These are phyloP conservation scores for Wallacemonas sp. DNA, from an alignment of 208 protist species.

Conservation along the genomic window DNA sequence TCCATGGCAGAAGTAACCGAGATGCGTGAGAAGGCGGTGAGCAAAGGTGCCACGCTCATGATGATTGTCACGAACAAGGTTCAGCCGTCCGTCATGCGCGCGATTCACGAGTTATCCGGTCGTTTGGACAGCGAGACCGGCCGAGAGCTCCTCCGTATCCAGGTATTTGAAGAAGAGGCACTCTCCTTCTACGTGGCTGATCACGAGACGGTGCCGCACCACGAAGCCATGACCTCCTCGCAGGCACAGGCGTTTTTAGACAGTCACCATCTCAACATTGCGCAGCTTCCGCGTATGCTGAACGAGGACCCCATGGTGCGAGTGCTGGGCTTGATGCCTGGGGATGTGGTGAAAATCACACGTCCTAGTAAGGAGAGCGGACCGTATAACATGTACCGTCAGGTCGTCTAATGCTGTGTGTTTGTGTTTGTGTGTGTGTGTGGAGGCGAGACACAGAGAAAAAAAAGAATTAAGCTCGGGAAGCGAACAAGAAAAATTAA, in stretches of 20 bases:
- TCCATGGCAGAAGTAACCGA: conserved; percentile 54
- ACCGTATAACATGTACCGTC: conserved; percentile 97
- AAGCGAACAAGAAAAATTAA: not conserved
- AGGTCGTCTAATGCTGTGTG: conserved; percentile 94
- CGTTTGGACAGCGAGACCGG: conserved; percentile 44
- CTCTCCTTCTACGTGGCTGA: conserved; percentile 95
- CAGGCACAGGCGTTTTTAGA: conserved; percentile 84
- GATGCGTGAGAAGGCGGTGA: conserved; percentile 60
- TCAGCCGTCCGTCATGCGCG: conserved; percentile 44
- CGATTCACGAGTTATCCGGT: conserved; percentile 63
- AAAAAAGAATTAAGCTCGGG: not conserved
- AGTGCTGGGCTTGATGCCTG: conserved; percentile 92
- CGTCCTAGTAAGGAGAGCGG: conserved; percentile 94
- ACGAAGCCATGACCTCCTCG: conserved; percentile 72
- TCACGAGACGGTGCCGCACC: conserved; percentile 95
- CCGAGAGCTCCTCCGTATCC: conserved; percentile 68
- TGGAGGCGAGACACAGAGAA: not conserved
- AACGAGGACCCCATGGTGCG: conserved; percentile 94
- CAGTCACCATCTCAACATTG: conserved; percentile 85
- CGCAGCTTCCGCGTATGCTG: conserved; percentile 96
- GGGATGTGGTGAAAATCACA: conserved; percentile 95
- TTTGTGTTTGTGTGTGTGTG: too few relatives aligned
- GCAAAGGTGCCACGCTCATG: conserved; percentile 62
- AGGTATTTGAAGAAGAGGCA: conserved; percentile 94
- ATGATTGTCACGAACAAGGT: conserved; percentile 59